Base-by-base conservation (phyloP, 1,284 basidiomycete genomes). In the Phylloporus sp. region DNA sequence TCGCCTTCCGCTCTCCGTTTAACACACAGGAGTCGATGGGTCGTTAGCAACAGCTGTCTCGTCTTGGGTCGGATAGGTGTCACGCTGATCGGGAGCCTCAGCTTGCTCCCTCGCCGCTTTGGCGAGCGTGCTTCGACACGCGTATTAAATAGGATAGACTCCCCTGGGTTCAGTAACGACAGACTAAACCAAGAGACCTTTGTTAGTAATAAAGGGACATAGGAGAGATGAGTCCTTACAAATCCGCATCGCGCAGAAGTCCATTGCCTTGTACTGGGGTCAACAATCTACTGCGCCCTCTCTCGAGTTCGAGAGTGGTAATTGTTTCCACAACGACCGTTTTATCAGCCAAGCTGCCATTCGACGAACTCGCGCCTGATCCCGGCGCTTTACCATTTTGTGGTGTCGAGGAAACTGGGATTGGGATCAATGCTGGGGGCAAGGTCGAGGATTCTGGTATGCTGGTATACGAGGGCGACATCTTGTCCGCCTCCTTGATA, bases 21-120 rank as follows among this genome's bases (percentile, higher is more conserved):
- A 43, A 90, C 74, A 66, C 88, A 90, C 35, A 91, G 63, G 12
- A 91, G 74, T 53, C 90, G 83, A 39, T 82, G 80, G 25, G 82
- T 85, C n/a, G 90, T 91, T 56, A 91, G 78, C 41, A 91, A 78
- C 12, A 91, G 75, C 67, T 88, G 85, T 32, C 90, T 82, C 27
- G 82, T 81, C 75, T 89, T 90, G 15, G 85, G 79, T 73, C 85
- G 85, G 69, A 83, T 82, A 2, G 77, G 76, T 37, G 85, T 82
- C 1, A 86, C 86, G 19, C 84, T 82, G 15, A 89, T 83, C 3
- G 89, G 86, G 15, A 90, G 77, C 57, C 83, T 77, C n/a, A 91
- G 76, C 53, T 83, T 83, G 71, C 88, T 89, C 11, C 89, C 88
- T n/a, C 89, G 86, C 10, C 89, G 85, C 62, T 85, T 85, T 32